Evolutionary conservation across 208 protist genomes (phyloP).

Genomic region (Endotrypanum monterogeii): DNA sequence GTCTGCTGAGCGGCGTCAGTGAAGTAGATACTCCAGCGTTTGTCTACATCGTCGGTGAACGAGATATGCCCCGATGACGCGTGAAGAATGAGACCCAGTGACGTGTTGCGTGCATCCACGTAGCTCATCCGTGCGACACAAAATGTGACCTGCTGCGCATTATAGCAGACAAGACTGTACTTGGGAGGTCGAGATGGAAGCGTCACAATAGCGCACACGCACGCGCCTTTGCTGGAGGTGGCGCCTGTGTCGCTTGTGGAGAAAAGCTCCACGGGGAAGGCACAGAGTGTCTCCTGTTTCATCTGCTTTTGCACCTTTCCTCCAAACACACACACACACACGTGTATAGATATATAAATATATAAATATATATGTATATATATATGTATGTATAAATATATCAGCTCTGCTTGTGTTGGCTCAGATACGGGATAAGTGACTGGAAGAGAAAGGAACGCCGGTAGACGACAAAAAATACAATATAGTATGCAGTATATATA

Average conservation of each 20-base stretch:
- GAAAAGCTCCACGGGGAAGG: conserved; percentile 57
- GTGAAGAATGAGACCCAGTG: conserved; percentile 47
- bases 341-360: no score
- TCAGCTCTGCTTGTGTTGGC: background rate
- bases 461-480: background rate
- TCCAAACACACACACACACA: no score
- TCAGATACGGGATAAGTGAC: background rate
- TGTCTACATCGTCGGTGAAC: conserved; percentile 61
- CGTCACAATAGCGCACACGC: conserved; percentile 68
- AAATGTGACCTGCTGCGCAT: conserved; percentile 57
- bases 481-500: no score
- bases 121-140: conserved; percentile 51
- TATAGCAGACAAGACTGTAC: conserved; percentile 88
- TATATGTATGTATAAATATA: background rate
- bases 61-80: conserved; percentile 59
- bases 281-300: conserved; percentile 73
- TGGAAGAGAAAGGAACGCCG: background rate
- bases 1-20: conserved; percentile 36
- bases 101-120: conserved; percentile 51
- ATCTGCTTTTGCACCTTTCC: conserved; percentile 15
- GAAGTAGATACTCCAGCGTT: conserved; percentile 66
- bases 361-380: background rate
- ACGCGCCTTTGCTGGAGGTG: conserved; percentile 54
- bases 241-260: conserved; percentile 42
- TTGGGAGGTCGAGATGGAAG: conserved; percentile 49